phyloP scores from a whole-genome alignment of 2,329 filamentous ascomycete genomes.

The Fusarium agapanthi region DNA sequence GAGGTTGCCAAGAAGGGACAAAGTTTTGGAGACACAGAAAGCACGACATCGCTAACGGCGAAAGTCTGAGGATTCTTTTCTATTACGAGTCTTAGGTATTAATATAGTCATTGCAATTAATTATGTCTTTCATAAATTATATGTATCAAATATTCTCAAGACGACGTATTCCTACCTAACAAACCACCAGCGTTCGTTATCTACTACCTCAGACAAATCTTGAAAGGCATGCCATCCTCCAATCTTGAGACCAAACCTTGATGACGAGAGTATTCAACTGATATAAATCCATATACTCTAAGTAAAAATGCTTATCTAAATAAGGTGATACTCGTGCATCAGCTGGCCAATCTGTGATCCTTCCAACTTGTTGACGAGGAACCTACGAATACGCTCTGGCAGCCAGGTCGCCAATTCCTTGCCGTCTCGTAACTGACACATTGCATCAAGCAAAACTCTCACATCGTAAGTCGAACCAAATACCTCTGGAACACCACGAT shows the following conservation, averaged over 20 bases:
- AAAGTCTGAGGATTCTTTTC: not conserved
- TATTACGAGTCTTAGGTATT: not conserved
- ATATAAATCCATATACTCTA: not conserved
- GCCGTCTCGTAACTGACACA: not conserved
- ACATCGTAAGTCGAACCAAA: conserved; percentile 2
- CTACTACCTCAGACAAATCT: not conserved
- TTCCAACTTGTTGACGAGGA: not conserved
- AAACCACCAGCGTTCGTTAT: not conserved
- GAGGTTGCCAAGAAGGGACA: not conserved
- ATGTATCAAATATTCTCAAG: not conserved
- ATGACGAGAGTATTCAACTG: not conserved
- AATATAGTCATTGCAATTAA: not conserved
- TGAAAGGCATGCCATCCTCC: not conserved
- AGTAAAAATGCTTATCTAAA: not conserved
- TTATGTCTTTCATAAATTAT: not conserved
- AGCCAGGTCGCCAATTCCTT: not conserved
- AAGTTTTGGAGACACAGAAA: not conserved
- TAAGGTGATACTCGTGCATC: not conserved
- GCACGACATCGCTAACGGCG: not conserved
- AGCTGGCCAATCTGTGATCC: not conserved
- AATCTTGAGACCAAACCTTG: not conserved
- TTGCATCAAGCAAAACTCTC: not conserved
- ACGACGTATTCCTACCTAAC: not conserved
- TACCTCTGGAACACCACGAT: not conserved
- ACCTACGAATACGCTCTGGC: not conserved